Base-by-base conservation (phyloP, 2,329 filamentous ascomycete species). In the Colletotrichum graminicola region DNA sequence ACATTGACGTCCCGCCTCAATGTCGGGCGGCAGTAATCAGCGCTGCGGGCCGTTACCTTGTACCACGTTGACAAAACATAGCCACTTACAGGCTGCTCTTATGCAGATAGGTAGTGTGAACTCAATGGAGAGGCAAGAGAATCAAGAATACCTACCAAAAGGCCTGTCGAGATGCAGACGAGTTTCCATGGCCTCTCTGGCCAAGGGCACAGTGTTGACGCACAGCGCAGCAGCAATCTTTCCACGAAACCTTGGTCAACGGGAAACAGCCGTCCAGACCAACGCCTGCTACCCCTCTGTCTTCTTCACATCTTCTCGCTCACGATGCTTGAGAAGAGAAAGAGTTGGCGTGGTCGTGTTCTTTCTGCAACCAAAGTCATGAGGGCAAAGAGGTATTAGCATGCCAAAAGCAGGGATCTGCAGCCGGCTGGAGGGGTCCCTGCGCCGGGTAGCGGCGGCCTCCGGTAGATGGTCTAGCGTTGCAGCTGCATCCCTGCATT, bases 371-470 rank as follows among this genome's bases (percentile, higher is more conserved):
- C 32, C 14, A 11, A 11, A 39, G 54, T 39, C 54, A 56, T 21
- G 36, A 56, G 54, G 51, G 34, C 34, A 56, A 11, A 16, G 21
- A 7, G 12, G 3, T 2, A 36, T 21, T 56, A 34, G 16, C 29
- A 34, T 34, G 29, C 29, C 54, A 26, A 26, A 41, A 57, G 54
- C 36, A n/a, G 55, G 54, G n/a, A 36, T 39, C 34, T 56, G 34
- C 54, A 39, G 4, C 52, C 34, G 54, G 39, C 23, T 41, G n/a
- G 54, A 26, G 14, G 32, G 34, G 34, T 36, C 54, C 54, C 34
- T 56, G 54, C 59, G 32, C 60, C 68, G 68, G 68, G 68, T 68
- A 64, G 68, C 68, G 68, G 68, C 68, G 68, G 68, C 68, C 54
- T 71, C 65, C 68, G 68, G 65, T 57, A 68, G 68, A 55, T 71